phyloP scores from a whole-genome alignment of 805 yeast species.

The Geotrichum ghanense region DNA sequence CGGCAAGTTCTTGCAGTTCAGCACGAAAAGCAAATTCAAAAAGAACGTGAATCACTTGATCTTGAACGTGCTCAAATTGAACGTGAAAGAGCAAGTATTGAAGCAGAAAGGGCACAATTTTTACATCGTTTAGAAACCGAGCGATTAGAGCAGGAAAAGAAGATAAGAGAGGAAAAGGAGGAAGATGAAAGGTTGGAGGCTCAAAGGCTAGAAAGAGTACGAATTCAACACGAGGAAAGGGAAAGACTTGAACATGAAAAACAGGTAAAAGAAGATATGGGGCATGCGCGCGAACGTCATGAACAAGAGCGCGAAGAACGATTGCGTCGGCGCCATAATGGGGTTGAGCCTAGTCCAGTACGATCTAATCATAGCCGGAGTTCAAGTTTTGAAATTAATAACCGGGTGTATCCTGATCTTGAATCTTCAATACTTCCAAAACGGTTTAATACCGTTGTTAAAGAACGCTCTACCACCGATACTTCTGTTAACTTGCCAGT shows the following conservation, averaged over 20 bases:
- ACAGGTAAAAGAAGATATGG: not conserved
- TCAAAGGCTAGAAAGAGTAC: not conserved
- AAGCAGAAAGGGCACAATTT: no score
- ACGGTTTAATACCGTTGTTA: no score
- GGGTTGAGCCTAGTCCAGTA: no score
- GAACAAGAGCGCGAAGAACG: not conserved
- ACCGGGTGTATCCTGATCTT: no score
- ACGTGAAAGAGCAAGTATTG: not conserved
- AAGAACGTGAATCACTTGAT: not conserved
- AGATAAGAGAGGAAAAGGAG: conserved; percentile 3
- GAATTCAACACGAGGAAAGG: not conserved
- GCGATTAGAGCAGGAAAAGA: no score
- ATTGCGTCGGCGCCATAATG: not conserved
- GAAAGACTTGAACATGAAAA: not conserved
- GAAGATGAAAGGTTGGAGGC: conserved; percentile 3
- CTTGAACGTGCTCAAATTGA: not conserved
- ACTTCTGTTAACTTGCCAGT: no score
- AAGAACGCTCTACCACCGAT: no score
- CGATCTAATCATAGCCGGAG: no score
- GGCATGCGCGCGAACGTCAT: not conserved
- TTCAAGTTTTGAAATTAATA: no score
- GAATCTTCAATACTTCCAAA: no score
- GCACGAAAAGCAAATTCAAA: not conserved
- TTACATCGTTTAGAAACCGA: no score
- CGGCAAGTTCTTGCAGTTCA: not conserved